Evolutionary conservation across 805 yeast genomes (phyloP), one percentile per base, ranked within the genome.

Genomic region (Zygotorulaspora chibaensis): DNA sequence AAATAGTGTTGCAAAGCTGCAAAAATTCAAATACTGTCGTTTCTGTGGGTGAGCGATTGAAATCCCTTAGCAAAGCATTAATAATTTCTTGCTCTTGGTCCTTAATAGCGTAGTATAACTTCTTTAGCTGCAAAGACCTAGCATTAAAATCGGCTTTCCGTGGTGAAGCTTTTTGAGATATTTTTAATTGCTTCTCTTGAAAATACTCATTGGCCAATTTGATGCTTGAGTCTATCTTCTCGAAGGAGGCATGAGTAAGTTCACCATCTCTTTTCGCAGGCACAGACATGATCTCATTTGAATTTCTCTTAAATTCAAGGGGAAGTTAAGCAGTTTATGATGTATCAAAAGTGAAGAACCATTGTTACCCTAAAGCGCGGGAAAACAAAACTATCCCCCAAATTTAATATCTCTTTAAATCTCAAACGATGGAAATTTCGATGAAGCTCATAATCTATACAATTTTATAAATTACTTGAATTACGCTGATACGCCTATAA

Each of bases 41-140:
- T 61, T 91, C 97, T 29, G 70, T 66, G 2, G 69, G 66, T 1
- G 85, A 63, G 47, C 91, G 76, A 63, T 81, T 74, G 64, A 89
- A 80, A 59, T 91, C 98, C 51, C 71, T 60, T 17, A 66, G 51
- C 51, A 89, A 65, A 0, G 95, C 89, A 2, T 69, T 75, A 33
- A 73, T 63, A 30, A 91, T 56, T 10, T 59, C 67, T 3, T 77
- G 80, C 42, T 68, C 72, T 57, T 81, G 73, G 59, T 84, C 89
- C 48, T 71, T 66, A 13, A 89, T 45, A 1, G 78, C 81, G 54
- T 73, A 81, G 67, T 83, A 84, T 15, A 89, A 57, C 56, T 82
- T 79, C 47, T 87, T 73, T 53, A 89, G 73, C 59, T 81, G 86
- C 43, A 77, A 70, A 53, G 77, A 70, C 40, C 96, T 73, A 58